Conservation (phyloP, 192 early-diverging fungal species). For the Coemansia sp. region DNA sequence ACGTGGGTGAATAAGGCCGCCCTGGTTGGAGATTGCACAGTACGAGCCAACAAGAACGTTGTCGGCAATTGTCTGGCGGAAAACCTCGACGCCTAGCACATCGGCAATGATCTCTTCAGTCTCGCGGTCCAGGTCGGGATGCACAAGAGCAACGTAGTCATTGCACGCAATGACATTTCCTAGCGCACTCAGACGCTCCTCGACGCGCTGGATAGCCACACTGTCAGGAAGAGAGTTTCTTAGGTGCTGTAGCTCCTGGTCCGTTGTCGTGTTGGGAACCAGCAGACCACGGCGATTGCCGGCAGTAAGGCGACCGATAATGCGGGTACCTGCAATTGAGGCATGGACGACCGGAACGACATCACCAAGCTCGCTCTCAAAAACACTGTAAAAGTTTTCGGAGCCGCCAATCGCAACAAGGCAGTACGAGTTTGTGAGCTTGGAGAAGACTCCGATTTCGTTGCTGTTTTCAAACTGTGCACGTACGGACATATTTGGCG, state of each 20-base stretch:
- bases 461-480: constrained; percentile 99
- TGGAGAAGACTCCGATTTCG: constrained; percentile 98
- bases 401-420: constrained; percentile 96
- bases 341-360: constrained; percentile 96
- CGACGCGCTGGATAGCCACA: constrained; percentile 92
- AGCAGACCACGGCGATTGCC: constrained; percentile 94
- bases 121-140: constrained; percentile 97
- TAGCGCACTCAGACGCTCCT: constrained; percentile 95
- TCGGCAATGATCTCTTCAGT: constrained; percentile 99
- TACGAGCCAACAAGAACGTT: constrained; percentile 96
- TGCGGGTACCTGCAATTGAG: constrained; percentile 94
- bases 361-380: constrained; percentile 93
- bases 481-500: constrained; percentile 52
- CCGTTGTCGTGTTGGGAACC: constrained; percentile 93
- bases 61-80: constrained; percentile 96
- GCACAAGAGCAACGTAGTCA: constrained; percentile 97
- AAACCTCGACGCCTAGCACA: constrained; percentile 96
- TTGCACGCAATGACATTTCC: constrained; percentile 99
- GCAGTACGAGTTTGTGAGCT: constrained; percentile 97
- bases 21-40: constrained; percentile 96
- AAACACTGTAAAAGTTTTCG: constrained; percentile 95
- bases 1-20: constrained; percentile 93
- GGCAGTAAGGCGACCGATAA: constrained; percentile 90
- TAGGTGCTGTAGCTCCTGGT: constrained; percentile 96
- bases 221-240: constrained; percentile 93